Evolutionary conservation across 2,329 filamentous ascomycete species (phyloP), one percentile per base, ranked within the genome.

Genomic region (Colletotrichum siamense): DNA sequence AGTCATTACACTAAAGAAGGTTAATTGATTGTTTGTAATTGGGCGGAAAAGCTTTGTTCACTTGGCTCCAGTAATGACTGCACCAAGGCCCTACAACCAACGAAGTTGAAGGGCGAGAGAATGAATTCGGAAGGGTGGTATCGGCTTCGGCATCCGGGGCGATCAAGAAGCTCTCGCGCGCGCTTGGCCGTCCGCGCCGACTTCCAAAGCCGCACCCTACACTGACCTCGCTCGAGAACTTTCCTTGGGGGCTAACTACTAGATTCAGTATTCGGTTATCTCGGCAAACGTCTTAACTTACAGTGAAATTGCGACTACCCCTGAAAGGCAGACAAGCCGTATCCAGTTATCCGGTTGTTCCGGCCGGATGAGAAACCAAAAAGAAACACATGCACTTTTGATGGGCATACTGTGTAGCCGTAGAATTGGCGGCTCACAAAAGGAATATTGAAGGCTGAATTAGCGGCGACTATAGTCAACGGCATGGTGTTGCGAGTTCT

Each of bases 121-220:
- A n/a, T 6, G 18, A n/a, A n/a, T 12, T 52, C n/a, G 2, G n/a
- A 0, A 2, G 0, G 3, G n/a, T 49, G 10, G 1, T 52, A 13
- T 22, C n/a, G 10, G n/a, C 0, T 4, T 22, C 6, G 44, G 44
- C 44, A 52, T 52, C 44, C 7, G 44, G 0, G 4, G n/a, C 44
- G 44, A 52, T 1, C 4, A 13, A 52, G 44, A 22, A 22, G 44
- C n/a, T 22, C n/a, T 8, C 44, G 4, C 44, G n/a, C 44, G n/a
- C 44, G 44, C 3, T 22, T 52, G 10, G n/a, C 2, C n/a, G 10
- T 49, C 39, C 18, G 39, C 18, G 18, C 18, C 18, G 44, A 5
- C 1, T 49, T 49, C 6, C 10, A 52, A 22, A 24, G 12, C n/a
- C 2, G 6, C 44, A n/a, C n/a, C 1, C 1, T 13, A 22, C n/a